Conservation (phyloP, 2,329 filamentous ascomycete species). For the Amesomyces nigricolor region DNA sequence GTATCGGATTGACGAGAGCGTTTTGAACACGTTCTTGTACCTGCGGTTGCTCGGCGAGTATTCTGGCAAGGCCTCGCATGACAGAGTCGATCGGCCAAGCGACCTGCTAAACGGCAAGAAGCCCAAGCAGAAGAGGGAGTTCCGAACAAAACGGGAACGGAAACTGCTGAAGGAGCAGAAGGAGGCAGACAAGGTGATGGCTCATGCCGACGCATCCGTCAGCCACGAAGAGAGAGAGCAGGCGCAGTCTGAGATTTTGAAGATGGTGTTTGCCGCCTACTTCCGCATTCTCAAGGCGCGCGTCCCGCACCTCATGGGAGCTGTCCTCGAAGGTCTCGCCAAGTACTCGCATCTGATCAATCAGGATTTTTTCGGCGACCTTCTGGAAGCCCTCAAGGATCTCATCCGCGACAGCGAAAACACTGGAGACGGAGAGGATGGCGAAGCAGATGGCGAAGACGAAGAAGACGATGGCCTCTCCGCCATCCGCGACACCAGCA, state of each 20-base stretch:
- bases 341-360: constrained; percentile 97
- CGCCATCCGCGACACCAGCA: constrained; percentile 64
- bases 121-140: constrained; percentile 70
- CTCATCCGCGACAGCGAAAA: constrained; percentile 72
- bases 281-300: constrained; percentile 88
- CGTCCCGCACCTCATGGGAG: constrained; percentile 84
- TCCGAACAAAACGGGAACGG: constrained; percentile 80
- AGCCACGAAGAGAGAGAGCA: constrained; percentile 87
- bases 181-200: constrained; percentile 85
- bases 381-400: constrained; percentile 90
- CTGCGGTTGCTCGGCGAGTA: constrained; percentile 86
- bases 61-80: constrained; percentile 72
- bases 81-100: constrained; percentile 58
- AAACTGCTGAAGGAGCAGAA: constrained; percentile 84
- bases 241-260: constrained; percentile 92
- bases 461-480: constrained; percentile 44
- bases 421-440: constrained; percentile 42
- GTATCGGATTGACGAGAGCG: constrained; percentile 75
- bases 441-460: constrained; percentile 40
- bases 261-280: constrained; percentile 91
- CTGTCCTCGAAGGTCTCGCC: constrained; percentile 87
- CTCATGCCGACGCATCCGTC: constrained; percentile 82
- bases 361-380: constrained; percentile 95
- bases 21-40: constrained; percentile 86
- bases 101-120: constrained; percentile 45